Percentiles rank a stretch among this genome's conserved stretches.
Evolutionary conservation across 2,329 filamentous ascomycete species (phyloP).

Genomic region (Neonectria coccinea): DNA sequence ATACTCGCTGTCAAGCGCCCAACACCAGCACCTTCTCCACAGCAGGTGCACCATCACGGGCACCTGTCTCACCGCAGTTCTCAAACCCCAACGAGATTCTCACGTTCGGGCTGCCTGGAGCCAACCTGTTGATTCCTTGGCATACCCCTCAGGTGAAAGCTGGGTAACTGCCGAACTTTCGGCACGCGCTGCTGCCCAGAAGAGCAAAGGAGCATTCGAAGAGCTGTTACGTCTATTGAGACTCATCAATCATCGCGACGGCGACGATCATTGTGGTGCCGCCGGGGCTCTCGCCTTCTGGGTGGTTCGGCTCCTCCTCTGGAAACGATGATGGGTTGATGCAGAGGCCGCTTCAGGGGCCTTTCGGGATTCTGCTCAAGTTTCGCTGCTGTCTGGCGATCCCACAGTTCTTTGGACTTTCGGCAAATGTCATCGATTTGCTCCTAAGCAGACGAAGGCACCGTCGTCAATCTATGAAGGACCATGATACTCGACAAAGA

Average conservation of each 20-base stretch:
- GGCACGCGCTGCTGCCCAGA: conserved; percentile 18
- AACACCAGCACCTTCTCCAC: conserved; percentile 32
- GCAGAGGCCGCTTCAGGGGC: conserved; percentile 66
- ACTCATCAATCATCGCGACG: conserved; percentile 43
- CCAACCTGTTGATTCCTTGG: conserved; percentile 19
- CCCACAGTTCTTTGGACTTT: conserved; percentile 70
- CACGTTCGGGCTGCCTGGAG: conserved; percentile 32
- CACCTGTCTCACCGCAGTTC: conserved; percentile 38
- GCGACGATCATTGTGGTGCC: conserved; percentile 44
- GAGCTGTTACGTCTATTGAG: conserved; percentile 19
- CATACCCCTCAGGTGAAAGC: conserved; percentile 4
- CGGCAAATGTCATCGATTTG: conserved; percentile 73
- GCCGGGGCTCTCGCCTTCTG: conserved; percentile 42
- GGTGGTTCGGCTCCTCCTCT: conserved; percentile 31
- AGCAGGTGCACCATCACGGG: conserved; percentile 29
- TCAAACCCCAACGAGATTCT: conserved; percentile 29
- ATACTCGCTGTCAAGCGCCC: conserved; percentile 38
- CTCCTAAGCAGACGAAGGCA: conserved; percentile 55
- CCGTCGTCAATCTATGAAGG: conserved; percentile 35
- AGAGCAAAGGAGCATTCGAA: conserved; percentile 18
- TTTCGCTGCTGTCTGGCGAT: conserved; percentile 64
- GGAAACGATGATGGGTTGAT: conserved; percentile 65
- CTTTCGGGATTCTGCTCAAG: conserved; percentile 60
- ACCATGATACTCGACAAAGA: conserved; percentile 10
- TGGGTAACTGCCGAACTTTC: conserved; percentile 3